These are phyloP conservation scores for Xylaria scruposa DNA, from an alignment of 495 filamentous ascomycete species.

Conservation along the genomic window DNA sequence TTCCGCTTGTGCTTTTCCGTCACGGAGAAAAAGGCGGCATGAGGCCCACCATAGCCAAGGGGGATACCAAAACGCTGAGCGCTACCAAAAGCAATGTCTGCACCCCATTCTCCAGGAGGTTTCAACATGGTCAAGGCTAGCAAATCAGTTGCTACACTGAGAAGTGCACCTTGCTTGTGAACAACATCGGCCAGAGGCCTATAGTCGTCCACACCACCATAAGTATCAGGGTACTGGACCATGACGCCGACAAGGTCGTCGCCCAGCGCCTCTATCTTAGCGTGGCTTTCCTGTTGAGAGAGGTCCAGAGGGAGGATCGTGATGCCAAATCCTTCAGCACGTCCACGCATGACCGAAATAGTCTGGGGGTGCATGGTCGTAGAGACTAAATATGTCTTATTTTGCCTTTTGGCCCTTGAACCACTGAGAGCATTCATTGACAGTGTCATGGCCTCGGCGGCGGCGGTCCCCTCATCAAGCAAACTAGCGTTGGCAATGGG, in stretches of 20 bases:
- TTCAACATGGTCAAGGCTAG: conserved; percentile 88
- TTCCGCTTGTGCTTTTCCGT: conserved; percentile 93
- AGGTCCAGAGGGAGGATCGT: conserved; percentile 77
- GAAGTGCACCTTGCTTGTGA: conserved; percentile 79
- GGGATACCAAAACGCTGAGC: conserved; percentile 96
- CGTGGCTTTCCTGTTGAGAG: conserved; percentile 60
- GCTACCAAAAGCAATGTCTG: conserved; percentile 96
- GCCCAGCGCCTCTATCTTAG: conserved; percentile 73
- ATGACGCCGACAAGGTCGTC: conserved; percentile 89
- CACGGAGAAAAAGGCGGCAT: conserved; percentile 97
- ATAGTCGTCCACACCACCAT: conserved; percentile 82
- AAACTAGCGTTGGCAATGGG: conserved; percentile 94
- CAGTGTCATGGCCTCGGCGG: conserved; percentile 97
- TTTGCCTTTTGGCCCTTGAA: conserved; percentile 73
- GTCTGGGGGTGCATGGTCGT: conserved; percentile 88
- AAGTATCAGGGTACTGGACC: conserved; percentile 93
- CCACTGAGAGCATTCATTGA: conserved; percentile 78
- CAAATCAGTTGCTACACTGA: conserved; percentile 91
- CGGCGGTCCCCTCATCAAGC: conserved; percentile 92
- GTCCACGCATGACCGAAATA: conserved; percentile 80
- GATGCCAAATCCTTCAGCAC: conserved; percentile 94
- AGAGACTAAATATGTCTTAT: conserved; percentile 85
- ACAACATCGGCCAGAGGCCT: conserved; percentile 73
- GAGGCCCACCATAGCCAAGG: conserved; percentile 92
- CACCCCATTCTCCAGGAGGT: conserved; percentile 94